Base-by-base conservation (phyloP, 495 filamentous ascomycete species). In the Podospora pseudopauciseta region DNA sequence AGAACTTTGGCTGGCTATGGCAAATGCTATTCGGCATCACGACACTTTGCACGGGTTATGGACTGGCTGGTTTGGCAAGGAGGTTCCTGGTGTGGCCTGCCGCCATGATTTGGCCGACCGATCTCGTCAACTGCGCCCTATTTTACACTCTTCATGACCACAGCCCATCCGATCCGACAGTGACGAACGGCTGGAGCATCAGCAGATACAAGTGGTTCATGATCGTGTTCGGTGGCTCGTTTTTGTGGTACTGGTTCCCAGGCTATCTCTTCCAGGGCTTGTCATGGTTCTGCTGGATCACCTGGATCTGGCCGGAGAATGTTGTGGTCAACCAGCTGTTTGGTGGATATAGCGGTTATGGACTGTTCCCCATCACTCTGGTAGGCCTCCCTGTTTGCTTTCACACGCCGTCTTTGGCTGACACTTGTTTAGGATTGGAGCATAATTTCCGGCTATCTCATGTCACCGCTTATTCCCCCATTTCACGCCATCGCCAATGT, bases 91-190 rank as follows among this genome's bases (percentile, higher is more conserved):
- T 92, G 53, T 89, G 72, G 81, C 88, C 85, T 3, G 85, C 87
- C 28, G 86, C 89, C 64, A 91, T 92, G 88, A 90, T 92, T 69
- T 92, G 89, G 89, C 90, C 90, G 5, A 79, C 82, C 2, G 86
- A 80, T 60, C 82, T 92, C 20, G 85, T 91, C 71, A 91, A 88
- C 68, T 80, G 85, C 6, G 80, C 89, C 4, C 80, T 92, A 15
- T 89, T 92, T 70, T 84, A 87, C 68, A 85, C 88, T 7, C 84
- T 92, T 15, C 90, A 92, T 66, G 89, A 92, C 68, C 84, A 86
- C 70, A 81, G 81, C 11, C 79, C 76, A 60, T 82, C 87, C 2
- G 86, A 90, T 67, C 85, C 88, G 0, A 63, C 76, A 53, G 82
- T 82, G 72, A 81, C 86, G 1, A 84, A 86, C 60, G 90, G 89